Percentiles rank a stretch among this genome's conserved stretches.
Evolutionary conservation across 192 early-diverging fungal species (phyloP).

Genomic region (Podila verticillata): DNA sequence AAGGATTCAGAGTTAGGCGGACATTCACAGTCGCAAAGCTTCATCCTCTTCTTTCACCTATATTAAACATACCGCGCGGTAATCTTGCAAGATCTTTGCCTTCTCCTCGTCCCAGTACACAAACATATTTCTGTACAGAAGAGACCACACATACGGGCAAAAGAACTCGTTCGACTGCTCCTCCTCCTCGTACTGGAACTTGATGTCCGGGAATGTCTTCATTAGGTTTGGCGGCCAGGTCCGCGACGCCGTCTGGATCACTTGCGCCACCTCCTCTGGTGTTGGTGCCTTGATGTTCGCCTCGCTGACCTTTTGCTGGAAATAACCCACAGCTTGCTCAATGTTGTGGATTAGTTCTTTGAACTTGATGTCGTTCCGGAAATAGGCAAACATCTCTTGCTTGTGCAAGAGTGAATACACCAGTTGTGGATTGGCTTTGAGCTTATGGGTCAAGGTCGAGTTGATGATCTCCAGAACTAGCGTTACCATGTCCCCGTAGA

Average conservation of each 20-base stretch:
- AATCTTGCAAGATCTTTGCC: slow-evolving; percentile 53
- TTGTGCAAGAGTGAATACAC: slow-evolving; percentile 76
- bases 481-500: slow-evolving; percentile 74
- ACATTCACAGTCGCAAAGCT: no score
- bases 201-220: slow-evolving; percentile 67
- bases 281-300: slow-evolving; percentile 72
- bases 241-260: slow-evolving; percentile 71
- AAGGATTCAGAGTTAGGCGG: not conserved
- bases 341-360: slow-evolving; percentile 70
- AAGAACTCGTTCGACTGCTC: slow-evolving; percentile 67
- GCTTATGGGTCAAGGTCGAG: slow-evolving; percentile 65
- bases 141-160: slow-evolving; percentile 76
- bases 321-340: slow-evolving; percentile 73
- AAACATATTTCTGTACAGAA: slow-evolving; percentile 63
- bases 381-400: slow-evolving; percentile 68
- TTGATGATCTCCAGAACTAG: slow-evolving; percentile 80
- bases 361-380: slow-evolving; percentile 63
- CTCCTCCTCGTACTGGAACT: slow-evolving; percentile 77
- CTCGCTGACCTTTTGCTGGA: slow-evolving; percentile 68
- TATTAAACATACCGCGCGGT: slow-evolving; percentile 38
- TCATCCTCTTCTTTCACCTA: no score
- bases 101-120: slow-evolving; percentile 81
- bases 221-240: slow-evolving; percentile 69
- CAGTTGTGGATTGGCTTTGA: slow-evolving; percentile 74
- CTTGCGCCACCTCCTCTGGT: slow-evolving; percentile 66